A percentile compares a stretch with the other conserved stretches of the same genome.
phyloP scores from a whole-genome alignment of 805 yeast species.

The Yarrowia bubula region DNA sequence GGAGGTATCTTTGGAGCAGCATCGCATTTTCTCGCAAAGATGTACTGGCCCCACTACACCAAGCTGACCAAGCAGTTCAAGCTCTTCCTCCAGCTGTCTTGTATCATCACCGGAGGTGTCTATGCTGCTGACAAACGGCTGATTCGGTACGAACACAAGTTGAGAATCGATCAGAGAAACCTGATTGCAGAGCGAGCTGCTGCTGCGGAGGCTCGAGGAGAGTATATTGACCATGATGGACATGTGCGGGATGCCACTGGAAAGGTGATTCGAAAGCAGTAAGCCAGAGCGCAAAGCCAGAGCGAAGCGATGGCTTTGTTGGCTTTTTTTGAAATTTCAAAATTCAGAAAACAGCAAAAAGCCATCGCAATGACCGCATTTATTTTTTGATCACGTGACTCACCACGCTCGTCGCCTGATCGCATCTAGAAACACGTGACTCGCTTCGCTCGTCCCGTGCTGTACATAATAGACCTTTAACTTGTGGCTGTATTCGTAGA shows the following conservation, averaged over 20 bases:
- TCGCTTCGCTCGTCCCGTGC: not conserved
- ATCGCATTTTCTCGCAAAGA: not conserved
- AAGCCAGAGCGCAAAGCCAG: too few relatives aligned
- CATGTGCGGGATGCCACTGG: constrained; percentile 6
- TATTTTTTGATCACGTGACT: too few relatives aligned
- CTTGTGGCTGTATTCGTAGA: not conserved
- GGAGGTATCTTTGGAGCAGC: constrained; percentile 16
- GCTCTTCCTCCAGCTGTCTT: constrained; percentile 21
- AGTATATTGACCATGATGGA: constrained; percentile 23
- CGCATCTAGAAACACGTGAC: too few relatives aligned
- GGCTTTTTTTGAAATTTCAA: too few relatives aligned
- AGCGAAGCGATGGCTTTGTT: too few relatives aligned
- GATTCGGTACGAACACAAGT: constrained; percentile 26
- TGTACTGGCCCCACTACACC: constrained; percentile 21
- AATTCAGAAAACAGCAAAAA: not conserved
- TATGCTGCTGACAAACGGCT: constrained; percentile 24
- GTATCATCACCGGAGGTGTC: constrained; percentile 19
- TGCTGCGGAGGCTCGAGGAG: constrained; percentile 25
- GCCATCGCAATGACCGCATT: not conserved
- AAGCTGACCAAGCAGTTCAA: constrained; percentile 24
- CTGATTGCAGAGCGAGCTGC: constrained; percentile 16
- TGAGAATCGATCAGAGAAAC: constrained; percentile 6
- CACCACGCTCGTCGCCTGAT: too few relatives aligned
- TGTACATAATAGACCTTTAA: constrained; percentile 3
- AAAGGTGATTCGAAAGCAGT: not conserved